Evolutionary conservation across 257 asterid genomes (phyloP).

Genomic region (Solanum infundibuliforme): DNA sequence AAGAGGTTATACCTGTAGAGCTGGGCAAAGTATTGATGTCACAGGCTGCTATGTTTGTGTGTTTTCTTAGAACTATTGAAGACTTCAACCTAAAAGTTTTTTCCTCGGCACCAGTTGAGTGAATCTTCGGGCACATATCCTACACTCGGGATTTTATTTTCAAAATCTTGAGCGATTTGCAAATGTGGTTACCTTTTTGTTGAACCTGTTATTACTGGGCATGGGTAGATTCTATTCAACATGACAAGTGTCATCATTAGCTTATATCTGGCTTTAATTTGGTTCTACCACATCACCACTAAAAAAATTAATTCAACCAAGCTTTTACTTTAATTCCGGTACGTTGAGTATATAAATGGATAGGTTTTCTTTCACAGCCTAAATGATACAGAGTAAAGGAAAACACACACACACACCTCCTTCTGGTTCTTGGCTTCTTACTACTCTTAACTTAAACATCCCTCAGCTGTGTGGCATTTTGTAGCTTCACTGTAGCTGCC

Average conservation of each 20-base stretch:
- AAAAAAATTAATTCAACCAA: background rate
- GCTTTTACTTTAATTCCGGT: background rate
- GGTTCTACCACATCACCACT: background rate
- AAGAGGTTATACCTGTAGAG: background rate
- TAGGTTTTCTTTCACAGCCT: background rate
- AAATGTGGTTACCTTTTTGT: background rate
- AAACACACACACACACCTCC: background rate
- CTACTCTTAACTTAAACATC: background rate
- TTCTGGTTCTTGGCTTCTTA: background rate
- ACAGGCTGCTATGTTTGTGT: background rate
- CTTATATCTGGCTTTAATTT: background rate
- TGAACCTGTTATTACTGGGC: background rate
- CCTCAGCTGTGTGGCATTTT: background rate
- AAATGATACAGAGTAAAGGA: background rate
- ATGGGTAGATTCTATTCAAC: background rate
- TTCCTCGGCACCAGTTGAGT: background rate
- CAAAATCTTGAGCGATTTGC: background rate
- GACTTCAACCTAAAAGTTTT: background rate
- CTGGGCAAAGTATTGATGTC: background rate
- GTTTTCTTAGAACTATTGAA: background rate
- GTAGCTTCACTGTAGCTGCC: background rate
- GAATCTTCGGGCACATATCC: background rate
- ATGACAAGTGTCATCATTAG: background rate
- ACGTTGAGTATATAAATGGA: background rate
- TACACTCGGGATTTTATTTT: background rate